These are phyloP conservation scores for Cyberlindnera japonica DNA, from an alignment of 805 yeast species.

Conservation along the genomic window DNA sequence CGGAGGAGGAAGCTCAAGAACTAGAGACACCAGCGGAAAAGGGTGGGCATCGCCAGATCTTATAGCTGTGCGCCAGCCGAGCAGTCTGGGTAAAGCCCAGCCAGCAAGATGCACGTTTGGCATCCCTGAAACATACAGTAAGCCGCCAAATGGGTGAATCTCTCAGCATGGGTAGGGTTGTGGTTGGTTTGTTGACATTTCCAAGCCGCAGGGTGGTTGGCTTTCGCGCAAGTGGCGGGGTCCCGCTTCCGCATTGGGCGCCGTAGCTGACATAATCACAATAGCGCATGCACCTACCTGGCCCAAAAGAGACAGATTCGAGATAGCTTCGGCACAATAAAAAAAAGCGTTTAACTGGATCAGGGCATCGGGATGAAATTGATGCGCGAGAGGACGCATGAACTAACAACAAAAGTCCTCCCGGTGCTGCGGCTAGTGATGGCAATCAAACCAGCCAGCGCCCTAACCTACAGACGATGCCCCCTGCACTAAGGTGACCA, in stretches of 20 bases:
- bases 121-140: neutral
- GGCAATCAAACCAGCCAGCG: no score
- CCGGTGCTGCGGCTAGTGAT: no score
- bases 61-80: neutral
- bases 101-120: neutral
- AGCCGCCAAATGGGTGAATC: neutral
- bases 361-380: no score
- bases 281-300: neutral
- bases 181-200: slow-evolving; percentile 3
- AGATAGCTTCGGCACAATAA: no score
- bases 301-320: neutral
- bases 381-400: no score
- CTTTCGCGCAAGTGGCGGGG: slow-evolving; percentile 2
- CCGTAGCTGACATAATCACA: neutral
- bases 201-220: neutral
- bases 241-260: neutral
- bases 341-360: no score
- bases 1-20: neutral
- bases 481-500: no score
- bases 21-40: neutral
- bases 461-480: no score
- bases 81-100: no score
- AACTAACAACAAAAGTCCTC: no score
- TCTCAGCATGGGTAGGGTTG: neutral
- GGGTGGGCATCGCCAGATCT: neutral